These are phyloP conservation scores for Mitragyna speciosa DNA, from an alignment of 257 asterid genomes.

Conservation along the genomic window DNA sequence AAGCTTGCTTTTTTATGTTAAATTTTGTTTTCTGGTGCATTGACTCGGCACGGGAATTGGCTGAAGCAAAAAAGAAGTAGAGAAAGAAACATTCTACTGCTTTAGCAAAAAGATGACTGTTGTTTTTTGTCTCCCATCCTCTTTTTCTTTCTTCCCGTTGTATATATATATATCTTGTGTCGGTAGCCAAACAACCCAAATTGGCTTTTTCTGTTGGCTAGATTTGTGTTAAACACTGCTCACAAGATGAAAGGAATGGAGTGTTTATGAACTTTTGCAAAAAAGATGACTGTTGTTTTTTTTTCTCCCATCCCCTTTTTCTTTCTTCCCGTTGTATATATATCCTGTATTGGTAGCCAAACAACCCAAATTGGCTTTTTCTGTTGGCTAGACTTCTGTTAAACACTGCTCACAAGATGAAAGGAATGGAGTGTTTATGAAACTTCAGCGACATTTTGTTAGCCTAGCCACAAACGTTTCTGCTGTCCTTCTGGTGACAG, in stretches of 20 bases:
- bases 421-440: constrained; percentile 62
- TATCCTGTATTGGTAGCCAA: too few species aligned
- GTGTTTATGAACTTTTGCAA: constrained; percentile 77
- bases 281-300: too few species aligned
- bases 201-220: constrained; percentile 24
- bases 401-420: constrained; percentile 87
- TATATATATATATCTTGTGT: too few species aligned
- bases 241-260: constrained; percentile 72
- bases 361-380: constrained; percentile 7
- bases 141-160: too few species aligned
- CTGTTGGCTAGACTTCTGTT: constrained; percentile 59
- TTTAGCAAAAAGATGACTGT: too few species aligned
- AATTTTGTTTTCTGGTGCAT: not conserved
- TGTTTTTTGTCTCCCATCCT: too few species aligned
- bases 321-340: too few species aligned
- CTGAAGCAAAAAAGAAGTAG: too few species aligned
- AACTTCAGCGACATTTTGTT: constrained; percentile 75
- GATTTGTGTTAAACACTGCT: constrained; percentile 86
- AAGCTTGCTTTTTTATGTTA: not conserved
- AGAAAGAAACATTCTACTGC: too few species aligned
- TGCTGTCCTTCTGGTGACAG: constrained; percentile 81
- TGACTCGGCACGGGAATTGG: too few species aligned
- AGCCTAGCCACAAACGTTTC: constrained; percentile 65
- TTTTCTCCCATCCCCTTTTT: too few species aligned
- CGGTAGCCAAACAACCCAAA: too few species aligned